Evolutionary conservation across 1,284 basidiomycete species (phyloP), one percentile per base, ranked within the genome.

Genomic region (Limonomyces culmigenus): DNA sequence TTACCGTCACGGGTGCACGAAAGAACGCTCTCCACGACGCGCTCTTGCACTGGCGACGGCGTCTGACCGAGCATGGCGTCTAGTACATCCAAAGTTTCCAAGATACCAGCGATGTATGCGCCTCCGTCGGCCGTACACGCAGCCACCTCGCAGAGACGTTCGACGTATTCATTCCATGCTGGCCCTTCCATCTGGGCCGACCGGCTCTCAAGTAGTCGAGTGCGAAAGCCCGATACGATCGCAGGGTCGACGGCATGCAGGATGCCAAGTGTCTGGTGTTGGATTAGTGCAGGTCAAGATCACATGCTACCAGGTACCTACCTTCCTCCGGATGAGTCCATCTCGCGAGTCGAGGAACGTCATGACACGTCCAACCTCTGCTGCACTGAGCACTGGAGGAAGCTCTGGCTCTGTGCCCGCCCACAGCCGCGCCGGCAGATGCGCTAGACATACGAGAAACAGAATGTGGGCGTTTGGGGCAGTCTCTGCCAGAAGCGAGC

Each of bases 281-380:
- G 4, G 38, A 33, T 19, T 13, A 38, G 34, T 40, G 17, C 34
- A 20, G 16, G n/a, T 12, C 21, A 6, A 36, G 32, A 32, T 8
- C 23, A 38, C 14, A 39, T 14, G 15, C 38, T n/a, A n/a, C n/a
- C n/a, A 19, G n/a, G 12, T 31, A 34, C 56, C 36, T 45, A 76
- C 80, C 60, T 63, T 71, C 37, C 53, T 60, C 36, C 77, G 62
- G 32, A 81, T 66, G n/a, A 60, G 45, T 10, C 49, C 43, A 50
- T 85, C 81, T 2, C 58, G 49, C 4, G 66, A 71, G 39, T 72
- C 65, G 17, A 85, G 53, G 15, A 76, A 53, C 39, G 61, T 62
- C 67, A 85, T 74, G 17, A 84, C 58, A 23, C 60, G 58, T 39
- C 74, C 73, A 20, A 84, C 79, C 40, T 84, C 79, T 62, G 64